These are phyloP conservation scores for Xylona heveae DNA, from an alignment of 495 filamentous ascomycete species.

Conservation along the genomic window DNA sequence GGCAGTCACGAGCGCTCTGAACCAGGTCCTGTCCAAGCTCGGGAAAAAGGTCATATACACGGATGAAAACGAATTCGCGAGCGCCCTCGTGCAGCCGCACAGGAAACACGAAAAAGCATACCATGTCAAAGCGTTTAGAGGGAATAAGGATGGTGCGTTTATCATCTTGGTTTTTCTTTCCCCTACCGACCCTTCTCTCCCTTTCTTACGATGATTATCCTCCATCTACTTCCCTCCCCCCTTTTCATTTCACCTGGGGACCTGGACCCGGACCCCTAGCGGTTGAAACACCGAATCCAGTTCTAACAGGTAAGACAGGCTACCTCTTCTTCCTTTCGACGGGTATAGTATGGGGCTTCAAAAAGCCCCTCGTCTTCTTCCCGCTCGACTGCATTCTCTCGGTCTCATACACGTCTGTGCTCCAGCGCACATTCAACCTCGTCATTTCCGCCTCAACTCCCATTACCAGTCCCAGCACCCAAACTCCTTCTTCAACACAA, in stretches of 20 bases:
- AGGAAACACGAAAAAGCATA: conserved; percentile 80
- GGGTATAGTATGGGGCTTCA: conserved; percentile 86
- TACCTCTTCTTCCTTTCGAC: conserved; percentile 74
- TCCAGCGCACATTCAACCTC: conserved; percentile 88
- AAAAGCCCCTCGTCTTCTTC: conserved; percentile 80
- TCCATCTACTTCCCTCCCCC: too few species aligned
- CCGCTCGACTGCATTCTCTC: conserved; percentile 58
- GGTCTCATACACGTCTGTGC: conserved; percentile 71
- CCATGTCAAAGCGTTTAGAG: conserved; percentile 76
- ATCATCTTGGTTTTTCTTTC: too few species aligned
- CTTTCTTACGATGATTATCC: too few species aligned
- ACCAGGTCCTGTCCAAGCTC: conserved; percentile 28
- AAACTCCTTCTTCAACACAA: too few species aligned
- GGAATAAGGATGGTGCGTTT: conserved; percentile 67
- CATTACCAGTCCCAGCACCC: conserved; percentile 11
- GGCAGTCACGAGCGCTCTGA: conserved; percentile 37
- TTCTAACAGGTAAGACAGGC: conserved; percentile 33
- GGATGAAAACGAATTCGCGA: conserved; percentile 54
- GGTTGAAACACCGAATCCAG: too few species aligned
- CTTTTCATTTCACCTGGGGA: too few species aligned
- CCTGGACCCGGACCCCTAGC: too few species aligned
- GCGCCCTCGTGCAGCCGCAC: conserved; percentile 56
- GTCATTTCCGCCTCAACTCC: conserved; percentile 34
- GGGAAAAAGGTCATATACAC: conserved; percentile 44
- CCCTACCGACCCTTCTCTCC: too few species aligned